Evolutionary conservation across 495 filamentous ascomycete species (phyloP), one percentile per base, ranked within the genome.

Genomic region (Penicillium nucicola): DNA sequence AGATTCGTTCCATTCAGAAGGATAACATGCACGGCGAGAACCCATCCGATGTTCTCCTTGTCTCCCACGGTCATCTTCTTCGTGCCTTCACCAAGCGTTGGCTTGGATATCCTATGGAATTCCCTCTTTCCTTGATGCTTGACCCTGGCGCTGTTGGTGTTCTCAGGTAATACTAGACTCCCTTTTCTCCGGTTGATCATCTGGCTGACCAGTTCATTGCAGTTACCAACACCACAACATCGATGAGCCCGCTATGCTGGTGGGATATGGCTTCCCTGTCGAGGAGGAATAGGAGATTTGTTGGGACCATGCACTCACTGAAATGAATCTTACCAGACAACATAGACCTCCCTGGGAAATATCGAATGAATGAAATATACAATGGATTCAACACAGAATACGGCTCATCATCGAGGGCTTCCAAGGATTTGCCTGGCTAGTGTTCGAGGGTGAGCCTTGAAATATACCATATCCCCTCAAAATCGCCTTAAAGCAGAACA

Each of bases 81-180:
- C 77, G 89, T 34, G 86, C 85, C 0, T 92, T 95, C 61, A 82
- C 83, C 7, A 89, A 90, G 76, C 70, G 89, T 11, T 95, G 89
- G 89, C 69, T 85, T 3, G 72, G 76, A 1, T 83, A 86, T 62
- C 75, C 80, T 5, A 62, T 91, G 44, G 77, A 80, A 6, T 78
- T 82, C 43, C 82, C 83, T 4, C 75, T 88, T 5, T 72, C 79
- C 4, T 80, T 91, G 71, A 74, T 92, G 65, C 68, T 92, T 2
- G 84, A 87, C 55, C 87, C 88, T 2, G 88, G 88, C 3, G 88
- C 84, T 41, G 81, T 92, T 15, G 88, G 83, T 3, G 81, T 86
- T 1, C 63, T 92, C 58, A 89, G 77, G 76, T 79, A 69, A 15
- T 14, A n/a, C n/a, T n/a, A 10, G 33, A 14, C n/a, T 4, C 6